These are phyloP conservation scores for Rhynchosporium secalis DNA, from an alignment of 2,329 filamentous ascomycete species.

Conservation along the genomic window DNA sequence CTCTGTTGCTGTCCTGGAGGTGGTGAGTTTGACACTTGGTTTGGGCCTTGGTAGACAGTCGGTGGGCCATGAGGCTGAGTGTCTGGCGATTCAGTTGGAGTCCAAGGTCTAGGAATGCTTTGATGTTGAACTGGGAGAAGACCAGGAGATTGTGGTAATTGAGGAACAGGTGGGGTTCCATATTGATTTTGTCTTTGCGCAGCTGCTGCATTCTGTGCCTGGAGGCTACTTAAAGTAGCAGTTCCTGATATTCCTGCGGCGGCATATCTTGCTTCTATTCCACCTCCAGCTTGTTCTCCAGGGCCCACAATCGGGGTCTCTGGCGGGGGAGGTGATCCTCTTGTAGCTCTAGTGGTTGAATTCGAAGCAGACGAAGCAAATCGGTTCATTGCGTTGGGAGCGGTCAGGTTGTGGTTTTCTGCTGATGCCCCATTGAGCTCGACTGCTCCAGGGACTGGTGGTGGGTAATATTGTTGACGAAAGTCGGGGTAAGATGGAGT, in stretches of 20 bases:
- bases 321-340: constrained; percentile 91
- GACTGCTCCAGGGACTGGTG: constrained; percentile 45
- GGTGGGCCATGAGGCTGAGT: constrained; percentile 86
- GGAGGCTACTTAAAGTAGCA: constrained; percentile 74
- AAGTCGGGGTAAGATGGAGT: constrained; percentile 33
- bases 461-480: constrained; percentile 54
- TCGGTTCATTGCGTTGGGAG: constrained; percentile 54
- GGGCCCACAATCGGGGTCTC: constrained; percentile 84
- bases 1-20: constrained; percentile 46
- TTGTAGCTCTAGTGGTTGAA: constrained; percentile 86
- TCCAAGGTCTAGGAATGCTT: constrained; percentile 72
- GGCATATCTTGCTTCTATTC: constrained; percentile 89
- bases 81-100: constrained; percentile 86
- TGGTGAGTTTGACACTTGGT: constrained; percentile 55
- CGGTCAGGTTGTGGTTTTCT: constrained; percentile 29
- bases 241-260: constrained; percentile 87
- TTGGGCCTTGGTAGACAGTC: constrained; percentile 85
- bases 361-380: constrained; percentile 84
- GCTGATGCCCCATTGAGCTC: constrained; percentile 28
- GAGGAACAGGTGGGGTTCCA: constrained; percentile 49
- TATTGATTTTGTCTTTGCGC: constrained; percentile 82
- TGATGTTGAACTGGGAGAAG: constrained; percentile 37
- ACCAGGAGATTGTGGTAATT: constrained; percentile 39
- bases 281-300: constrained; percentile 68
- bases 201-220: constrained; percentile 74